Evolutionary conservation across 441 rosid species (phyloP).

Genomic region (Populus hybrid): DNA sequence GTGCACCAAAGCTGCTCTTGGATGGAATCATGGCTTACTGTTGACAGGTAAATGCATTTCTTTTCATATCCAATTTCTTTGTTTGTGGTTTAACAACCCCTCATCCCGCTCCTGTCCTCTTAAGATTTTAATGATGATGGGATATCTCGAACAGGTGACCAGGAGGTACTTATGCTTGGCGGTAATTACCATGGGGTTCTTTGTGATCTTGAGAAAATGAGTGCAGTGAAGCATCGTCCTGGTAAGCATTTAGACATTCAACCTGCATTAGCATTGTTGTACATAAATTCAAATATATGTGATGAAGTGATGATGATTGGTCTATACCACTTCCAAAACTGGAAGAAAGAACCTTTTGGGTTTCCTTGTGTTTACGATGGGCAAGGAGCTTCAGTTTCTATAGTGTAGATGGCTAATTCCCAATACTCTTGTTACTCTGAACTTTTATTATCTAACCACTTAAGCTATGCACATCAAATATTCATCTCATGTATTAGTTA

Average conservation of each 20-base stretch:
- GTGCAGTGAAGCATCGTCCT: constrained; percentile 24
- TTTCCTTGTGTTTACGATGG: background rate
- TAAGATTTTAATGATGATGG: background rate
- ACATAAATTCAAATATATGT: background rate
- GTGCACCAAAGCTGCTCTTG: constrained; percentile 46
- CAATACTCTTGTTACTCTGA: background rate
- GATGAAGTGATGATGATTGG: background rate
- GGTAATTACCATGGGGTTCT: constrained; percentile 50
- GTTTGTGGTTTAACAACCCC: background rate
- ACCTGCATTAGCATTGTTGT: background rate
- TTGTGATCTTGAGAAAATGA: constrained; percentile 39
- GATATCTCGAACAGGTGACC: constrained; percentile 44
- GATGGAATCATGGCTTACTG: constrained; percentile 78
- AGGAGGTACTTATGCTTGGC: constrained; percentile 62
- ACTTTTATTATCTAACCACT: background rate
- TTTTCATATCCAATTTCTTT: background rate
- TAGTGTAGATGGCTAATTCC: background rate
- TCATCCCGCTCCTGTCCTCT: background rate
- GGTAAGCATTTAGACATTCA: constrained; percentile 27
- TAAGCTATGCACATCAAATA: background rate
- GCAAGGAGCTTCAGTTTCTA: background rate
- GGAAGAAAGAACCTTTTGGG: background rate
- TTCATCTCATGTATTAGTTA: background rate
- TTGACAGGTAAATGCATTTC: constrained; percentile 46
- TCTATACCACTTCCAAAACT: background rate